Percentiles rank a stretch among this genome's conserved stretches.
phyloP scores from a whole-genome alignment of 2,329 filamentous ascomycete species.

The Xenoacremonium recifei region DNA sequence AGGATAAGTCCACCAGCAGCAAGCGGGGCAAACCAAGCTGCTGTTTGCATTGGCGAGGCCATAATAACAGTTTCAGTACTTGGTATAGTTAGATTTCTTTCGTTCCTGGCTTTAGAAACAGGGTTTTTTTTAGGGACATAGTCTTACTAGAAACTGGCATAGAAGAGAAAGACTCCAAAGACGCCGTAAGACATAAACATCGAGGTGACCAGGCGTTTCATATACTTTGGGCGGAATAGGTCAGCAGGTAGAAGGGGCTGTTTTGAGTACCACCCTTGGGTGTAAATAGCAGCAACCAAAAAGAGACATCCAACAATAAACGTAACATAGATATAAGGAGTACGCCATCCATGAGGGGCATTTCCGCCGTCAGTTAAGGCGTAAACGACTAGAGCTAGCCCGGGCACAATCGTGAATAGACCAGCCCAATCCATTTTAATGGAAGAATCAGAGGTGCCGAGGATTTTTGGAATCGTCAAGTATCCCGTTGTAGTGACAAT shows the following conservation, averaged over 20 bases:
- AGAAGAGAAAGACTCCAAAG: conserved; percentile 67
- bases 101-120: too few species aligned
- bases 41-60: conserved; percentile 59
- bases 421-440: conserved; percentile 69
- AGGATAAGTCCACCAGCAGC: conserved; percentile 67
- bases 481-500: conserved; percentile 45
- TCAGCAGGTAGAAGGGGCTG: conserved; percentile 69
- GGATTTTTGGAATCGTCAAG: conserved; percentile 37
- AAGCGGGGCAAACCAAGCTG: conserved; percentile 68
- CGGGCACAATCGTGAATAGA: conserved; percentile 57
- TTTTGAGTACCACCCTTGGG: conserved; percentile 68
- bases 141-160: conserved; percentile 64
- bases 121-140: not conserved
- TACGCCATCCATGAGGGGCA: conserved; percentile 68
- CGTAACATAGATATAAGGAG: conserved; percentile 67
- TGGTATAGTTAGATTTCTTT: too few species aligned
- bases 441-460: conserved; percentile 20
- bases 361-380: conserved; percentile 72
- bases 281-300: conserved; percentile 60
- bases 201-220: conserved; percentile 60
- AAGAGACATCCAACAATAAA: conserved; percentile 62
- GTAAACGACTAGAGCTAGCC: conserved; percentile 69
- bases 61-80: conserved; percentile 61
- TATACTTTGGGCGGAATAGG: conserved; percentile 67
- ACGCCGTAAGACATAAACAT: conserved; percentile 68